Conservation (phyloP, 129 eudicot species). For the Tanacetum coccineum region DNA sequence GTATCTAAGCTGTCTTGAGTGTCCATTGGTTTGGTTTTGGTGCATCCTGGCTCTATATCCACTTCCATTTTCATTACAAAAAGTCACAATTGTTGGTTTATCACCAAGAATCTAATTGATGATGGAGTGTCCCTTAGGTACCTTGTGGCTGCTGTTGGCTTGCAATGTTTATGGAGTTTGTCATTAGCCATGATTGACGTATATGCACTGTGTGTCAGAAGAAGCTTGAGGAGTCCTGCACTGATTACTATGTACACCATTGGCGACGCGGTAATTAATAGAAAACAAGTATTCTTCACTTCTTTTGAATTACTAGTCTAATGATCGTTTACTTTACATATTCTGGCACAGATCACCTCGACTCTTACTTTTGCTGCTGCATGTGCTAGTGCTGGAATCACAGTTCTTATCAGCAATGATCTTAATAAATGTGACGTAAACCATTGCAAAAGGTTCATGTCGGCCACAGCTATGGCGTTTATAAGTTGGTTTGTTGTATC, state of each 20-base stretch:
- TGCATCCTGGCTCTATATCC: neutral
- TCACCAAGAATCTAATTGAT: neutral
- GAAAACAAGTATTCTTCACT: neutral
- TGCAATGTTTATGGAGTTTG: constrained; percentile 86
- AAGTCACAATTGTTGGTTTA: neutral
- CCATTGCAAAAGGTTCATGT: constrained; percentile 79
- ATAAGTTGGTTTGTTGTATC: constrained; percentile 82
- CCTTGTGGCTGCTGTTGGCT: constrained; percentile 83
- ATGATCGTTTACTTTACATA: constrained; percentile 3
- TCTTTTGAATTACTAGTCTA: neutral
- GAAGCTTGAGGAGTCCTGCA: constrained; percentile 61
- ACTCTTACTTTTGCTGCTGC: constrained; percentile 66
- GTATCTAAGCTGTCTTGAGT: too few species aligned
- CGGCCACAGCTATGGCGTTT: constrained; percentile 91
- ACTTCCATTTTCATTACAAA: neutral
- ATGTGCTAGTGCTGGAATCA: constrained; percentile 58
- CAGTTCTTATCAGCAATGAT: constrained; percentile 71
- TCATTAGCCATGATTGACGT: constrained; percentile 56
- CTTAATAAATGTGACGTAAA: constrained; percentile 61
- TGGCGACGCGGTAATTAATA: constrained; percentile 84
- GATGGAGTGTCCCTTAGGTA: constrained; percentile 37
- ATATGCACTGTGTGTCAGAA: constrained; percentile 62
- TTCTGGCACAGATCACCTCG: constrained; percentile 41
- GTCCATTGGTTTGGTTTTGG: too few species aligned
- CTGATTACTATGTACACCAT: constrained; percentile 57